Evolutionary conservation across 371 early-diverging fungal species (phyloP), one percentile per base, ranked within the genome.

Genomic region (Haplosporangium sp.): DNA sequence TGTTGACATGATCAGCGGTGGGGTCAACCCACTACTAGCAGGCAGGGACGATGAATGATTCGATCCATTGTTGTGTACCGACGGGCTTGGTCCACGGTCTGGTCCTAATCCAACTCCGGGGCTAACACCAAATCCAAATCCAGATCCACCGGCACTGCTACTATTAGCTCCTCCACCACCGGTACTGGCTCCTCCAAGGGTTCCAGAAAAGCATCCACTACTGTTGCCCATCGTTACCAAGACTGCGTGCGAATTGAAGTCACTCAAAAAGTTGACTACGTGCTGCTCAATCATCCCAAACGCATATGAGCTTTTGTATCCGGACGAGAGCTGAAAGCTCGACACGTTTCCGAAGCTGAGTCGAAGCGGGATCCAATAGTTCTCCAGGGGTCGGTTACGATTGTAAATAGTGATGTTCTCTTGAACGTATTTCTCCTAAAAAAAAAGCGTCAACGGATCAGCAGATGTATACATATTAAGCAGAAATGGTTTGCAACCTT

Each of bases 361-460:
- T 29, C 86, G 83, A 20, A 91, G 58, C 0, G 84, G 83, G 20
- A 93, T 81, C 74, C 84, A 86, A 51, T 84, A 83, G 69, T 87
- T 87, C 73, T 93, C 93, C 20, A 83, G 70, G 7, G 90, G 92
- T 38, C 90, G 76, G 5, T 83, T 82, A 18, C 81, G 79, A 73
- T 91, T 91, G 77, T 92, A 92, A 2, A 93, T 72, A 2, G 86
- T 88, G 18, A 92, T 69, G 67, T 89, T 86, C 71, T 91, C 92
- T 56, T 88, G 83, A 16, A 91, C 74, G 60, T 91, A 93, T 62
- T 89, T 89, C 58, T 92, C 91, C 89, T 90, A 67, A 6, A 53
- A 42, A 37, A 21, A 46, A 38, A 23, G 36, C 51, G 18, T 18
- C 46, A 64, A 45, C 47, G 8, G 7, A 64, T 2, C 14, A 62